Evolutionary conservation across 148 eudicot species (phyloP), one percentile per base, ranked within the genome.

Genomic region (Diospyros lotus): DNA sequence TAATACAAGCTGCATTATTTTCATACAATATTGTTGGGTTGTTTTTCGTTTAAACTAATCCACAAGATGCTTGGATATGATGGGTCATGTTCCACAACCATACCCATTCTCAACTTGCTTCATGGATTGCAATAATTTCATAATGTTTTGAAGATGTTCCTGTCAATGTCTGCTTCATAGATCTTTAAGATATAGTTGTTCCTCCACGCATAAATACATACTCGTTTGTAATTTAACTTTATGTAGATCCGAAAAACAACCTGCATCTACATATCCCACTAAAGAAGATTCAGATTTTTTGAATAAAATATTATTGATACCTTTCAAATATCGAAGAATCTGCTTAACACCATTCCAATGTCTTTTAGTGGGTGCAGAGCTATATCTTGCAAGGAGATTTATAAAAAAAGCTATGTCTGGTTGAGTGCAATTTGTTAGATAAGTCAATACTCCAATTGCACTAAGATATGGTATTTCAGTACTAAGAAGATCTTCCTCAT

Each of bases 1-100:
- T 11, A 2, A 79, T 74, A 44, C 73, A 73, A 45, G 77, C 61
- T 0, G 41, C 74, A 74, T 66, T 79, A 51, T 74, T 69, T 58
- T 73, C 69, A 52, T 42, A 15, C 5, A 62, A 14, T 46, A 66
- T 18, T 18, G 15, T 73, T 66, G 63, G 73, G 14, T 0, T 2
- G 1, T 42, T 8, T 58, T 67, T 56, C 0, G 9, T 13, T 0
- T 4, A 71, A 11, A 50, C 3, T 40, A 56, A 40, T 10, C 1
- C 28, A 38, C 9, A 18, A 8, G 1, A 9, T 12, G 6, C 45
- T 55, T 56, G 40, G 3, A 72, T 38, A n/a, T 58, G 63, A 3
- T 72, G 74, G 2, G 42, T 58, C 64, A 72, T 41, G 1, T 64
- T 58, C 13, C 40, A 42, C 6, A 58, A 44, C 64, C 65, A 72